phyloP scores from a whole-genome alignment of 176 grass and related monocot genomes.

The Oryza brachyantha region DNA sequence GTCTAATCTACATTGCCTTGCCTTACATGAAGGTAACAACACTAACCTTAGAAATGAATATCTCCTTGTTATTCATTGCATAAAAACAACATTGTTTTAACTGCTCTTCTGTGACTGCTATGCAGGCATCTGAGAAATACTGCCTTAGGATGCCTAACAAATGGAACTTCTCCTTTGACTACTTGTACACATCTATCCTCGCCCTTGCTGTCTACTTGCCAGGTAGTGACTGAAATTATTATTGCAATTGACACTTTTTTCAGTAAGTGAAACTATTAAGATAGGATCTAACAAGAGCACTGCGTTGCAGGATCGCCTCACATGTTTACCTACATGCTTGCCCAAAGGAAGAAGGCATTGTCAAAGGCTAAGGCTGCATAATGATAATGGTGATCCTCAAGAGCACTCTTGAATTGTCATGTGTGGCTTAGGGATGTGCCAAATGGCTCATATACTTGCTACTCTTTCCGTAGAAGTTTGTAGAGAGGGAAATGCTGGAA shows the following conservation, averaged over 20 bases:
- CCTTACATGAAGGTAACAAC: conserved; percentile 43
- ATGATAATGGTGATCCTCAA: neutral
- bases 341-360: conserved; percentile 48
- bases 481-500: neutral
- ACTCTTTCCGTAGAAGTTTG: neutral
- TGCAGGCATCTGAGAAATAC: conserved; percentile 56
- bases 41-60: neutral
- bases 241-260: neutral
- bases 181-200: conserved; percentile 32
- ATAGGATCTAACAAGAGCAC: neutral
- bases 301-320: conserved; percentile 34
- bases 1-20: conserved; percentile 37
- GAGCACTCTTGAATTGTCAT: neutral
- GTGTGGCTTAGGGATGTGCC: neutral
- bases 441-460: neutral
- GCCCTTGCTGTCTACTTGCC: conserved; percentile 47
- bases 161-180: conserved; percentile 69
- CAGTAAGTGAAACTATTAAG: neutral
- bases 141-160: conserved; percentile 61
- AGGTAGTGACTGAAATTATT: conserved; percentile 14
- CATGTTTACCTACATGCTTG: conserved; percentile 46
- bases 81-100: neutral
- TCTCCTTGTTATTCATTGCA: neutral
- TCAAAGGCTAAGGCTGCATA: conserved; percentile 25
- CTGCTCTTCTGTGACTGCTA: neutral